A percentile compares a stretch with the other conserved stretches of the same genome.
Evolutionary conservation across 2,329 filamentous ascomycete species (phyloP).

Genomic region (Fusarium humuli): DNA sequence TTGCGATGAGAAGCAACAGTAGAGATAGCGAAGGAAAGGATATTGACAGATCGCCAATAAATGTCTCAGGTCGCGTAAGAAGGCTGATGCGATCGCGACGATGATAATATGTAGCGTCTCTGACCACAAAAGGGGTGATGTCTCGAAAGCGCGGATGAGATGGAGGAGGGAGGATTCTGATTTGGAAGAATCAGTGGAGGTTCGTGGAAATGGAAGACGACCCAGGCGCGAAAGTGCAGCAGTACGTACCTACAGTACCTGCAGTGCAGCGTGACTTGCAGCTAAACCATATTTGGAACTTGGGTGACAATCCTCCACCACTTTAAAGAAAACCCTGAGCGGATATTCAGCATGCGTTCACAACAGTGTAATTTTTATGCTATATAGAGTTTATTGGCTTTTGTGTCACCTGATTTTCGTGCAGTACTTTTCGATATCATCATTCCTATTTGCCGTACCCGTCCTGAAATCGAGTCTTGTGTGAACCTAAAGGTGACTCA

Average conservation of each 20-base stretch:
- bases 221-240: constrained; percentile 34
- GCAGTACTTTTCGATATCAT: constrained; percentile 7
- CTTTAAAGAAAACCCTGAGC: constrained; percentile 16
- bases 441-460: neutral
- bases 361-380: constrained; percentile 2
- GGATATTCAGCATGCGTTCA: constrained; percentile 19
- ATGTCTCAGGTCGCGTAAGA: constrained; percentile 29
- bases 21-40: constrained; percentile 3
- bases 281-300: constrained; percentile 34
- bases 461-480: neutral
- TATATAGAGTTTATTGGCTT: constrained; percentile 7
- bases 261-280: constrained; percentile 41
- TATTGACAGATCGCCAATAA: constrained; percentile 36
- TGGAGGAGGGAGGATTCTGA: constrained; percentile 38
- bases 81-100: constrained; percentile 24
- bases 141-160: constrained; percentile 33
- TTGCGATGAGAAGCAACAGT: constrained; percentile 34
- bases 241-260: constrained; percentile 30
- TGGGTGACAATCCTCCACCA: constrained; percentile 36
- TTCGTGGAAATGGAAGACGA: constrained; percentile 34
- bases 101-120: constrained; percentile 22
- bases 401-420: constrained; percentile 14
- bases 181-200: constrained; percentile 32
- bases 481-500: neutral
- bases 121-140: constrained; percentile 30